phyloP scores from a whole-genome alignment of 768 basidiomycete species.

The Russula foetens region DNA sequence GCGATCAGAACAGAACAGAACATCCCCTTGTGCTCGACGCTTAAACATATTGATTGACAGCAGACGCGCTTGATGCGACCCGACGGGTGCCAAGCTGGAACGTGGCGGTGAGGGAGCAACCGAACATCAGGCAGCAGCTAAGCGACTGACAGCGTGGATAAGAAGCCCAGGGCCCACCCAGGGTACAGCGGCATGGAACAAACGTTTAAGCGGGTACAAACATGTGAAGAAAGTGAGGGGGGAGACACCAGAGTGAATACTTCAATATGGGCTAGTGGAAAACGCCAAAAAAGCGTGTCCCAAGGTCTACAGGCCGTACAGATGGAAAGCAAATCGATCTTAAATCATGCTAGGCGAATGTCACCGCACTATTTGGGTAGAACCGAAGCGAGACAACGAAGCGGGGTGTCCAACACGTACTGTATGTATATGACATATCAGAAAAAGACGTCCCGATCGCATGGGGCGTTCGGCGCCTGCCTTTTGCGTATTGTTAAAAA shows the following conservation, averaged over 20 bases:
- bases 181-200: background rate
- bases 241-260: background rate
- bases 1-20: slow-evolving; percentile 9
- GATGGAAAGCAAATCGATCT: background rate
- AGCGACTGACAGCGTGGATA: background rate
- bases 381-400: background rate
- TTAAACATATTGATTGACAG: background rate
- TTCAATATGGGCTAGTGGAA: too few species aligned
- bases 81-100: background rate
- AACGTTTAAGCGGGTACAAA: background rate
- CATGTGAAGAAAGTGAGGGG: background rate
- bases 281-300: background rate
- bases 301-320: background rate
- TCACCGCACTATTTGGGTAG: background rate
- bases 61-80: background rate
- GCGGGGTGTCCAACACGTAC: background rate
- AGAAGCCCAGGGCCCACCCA: background rate
- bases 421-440: background rate
- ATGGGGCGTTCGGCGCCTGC: background rate
- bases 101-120: background rate
- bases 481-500: too few species aligned
- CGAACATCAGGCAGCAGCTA: too few species aligned
- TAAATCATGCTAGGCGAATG: background rate
- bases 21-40: background rate
- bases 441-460: background rate